Evolutionary conservation across 805 yeast species (phyloP).

Genomic region (Metschnikowia henanensis): DNA sequence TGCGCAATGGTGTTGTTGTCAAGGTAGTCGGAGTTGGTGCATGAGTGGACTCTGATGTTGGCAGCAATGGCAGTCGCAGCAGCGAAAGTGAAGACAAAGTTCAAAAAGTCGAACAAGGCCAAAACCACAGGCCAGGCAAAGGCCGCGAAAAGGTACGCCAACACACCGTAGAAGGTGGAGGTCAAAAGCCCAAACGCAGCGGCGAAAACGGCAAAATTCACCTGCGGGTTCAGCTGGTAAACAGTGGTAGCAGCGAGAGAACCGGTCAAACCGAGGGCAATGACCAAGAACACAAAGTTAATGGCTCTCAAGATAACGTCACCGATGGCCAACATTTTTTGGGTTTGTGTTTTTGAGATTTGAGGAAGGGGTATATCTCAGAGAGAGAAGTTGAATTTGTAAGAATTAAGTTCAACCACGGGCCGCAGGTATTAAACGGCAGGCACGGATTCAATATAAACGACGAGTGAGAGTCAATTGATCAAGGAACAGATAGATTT

Average conservation of each 20-base stretch:
- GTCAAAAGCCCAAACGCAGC: conserved; percentile 84
- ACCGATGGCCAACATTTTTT: conserved; percentile 63
- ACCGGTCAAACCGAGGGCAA: conserved; percentile 85
- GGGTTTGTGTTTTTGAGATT: conserved; percentile 2
- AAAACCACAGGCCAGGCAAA: conserved; percentile 87
- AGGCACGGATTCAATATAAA: neutral
- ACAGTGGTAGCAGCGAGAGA: conserved; percentile 72
- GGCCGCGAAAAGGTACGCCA: conserved; percentile 73
- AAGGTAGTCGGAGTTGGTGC: conserved; percentile 70
- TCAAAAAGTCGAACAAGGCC: conserved; percentile 78
- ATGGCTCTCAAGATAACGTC: conserved; percentile 73
- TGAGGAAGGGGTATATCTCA: neutral
- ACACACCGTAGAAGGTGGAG: conserved; percentile 74
- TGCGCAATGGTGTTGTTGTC: conserved; percentile 67
- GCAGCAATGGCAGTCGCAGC: conserved; percentile 96
- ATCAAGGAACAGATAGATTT: neutral
- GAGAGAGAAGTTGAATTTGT: neutral
- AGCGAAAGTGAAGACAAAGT: conserved; percentile 88
- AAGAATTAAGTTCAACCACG: neutral
- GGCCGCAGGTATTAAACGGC: neutral
- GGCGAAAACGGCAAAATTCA: conserved; percentile 85
- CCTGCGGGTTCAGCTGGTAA: conserved; percentile 65
- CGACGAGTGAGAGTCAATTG: conserved; percentile 6
- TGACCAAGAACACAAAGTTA: conserved; percentile 73
- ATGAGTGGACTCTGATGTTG: conserved; percentile 83